Evolutionary conservation across 805 yeast species (phyloP).

Genomic region (Torulaspora quercuum): DNA sequence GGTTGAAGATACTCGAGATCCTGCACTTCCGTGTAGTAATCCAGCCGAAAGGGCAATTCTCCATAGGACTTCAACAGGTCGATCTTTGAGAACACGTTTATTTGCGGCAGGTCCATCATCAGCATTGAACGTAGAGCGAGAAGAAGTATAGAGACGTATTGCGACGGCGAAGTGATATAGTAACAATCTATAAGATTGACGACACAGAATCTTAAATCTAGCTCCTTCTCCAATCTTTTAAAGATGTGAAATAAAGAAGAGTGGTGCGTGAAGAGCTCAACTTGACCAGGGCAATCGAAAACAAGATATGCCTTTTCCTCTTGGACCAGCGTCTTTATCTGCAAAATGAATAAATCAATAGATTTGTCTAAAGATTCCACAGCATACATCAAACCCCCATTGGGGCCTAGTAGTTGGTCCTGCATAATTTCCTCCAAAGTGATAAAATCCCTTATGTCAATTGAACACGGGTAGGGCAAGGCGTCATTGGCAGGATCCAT

Average conservation of each 20-base stretch:
- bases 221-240: conserved; percentile 54
- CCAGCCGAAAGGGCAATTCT: conserved; percentile 72
- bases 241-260: conserved; percentile 68
- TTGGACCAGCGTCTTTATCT: conserved; percentile 53
- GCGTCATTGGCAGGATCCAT: conserved; percentile 89
- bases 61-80: conserved; percentile 79
- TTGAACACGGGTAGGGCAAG: conserved; percentile 63
- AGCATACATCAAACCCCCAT: conserved; percentile 88
- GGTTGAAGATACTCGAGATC: conserved; percentile 71
- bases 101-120: conserved; percentile 87
- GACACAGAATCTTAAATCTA: conserved; percentile 74
- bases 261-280: conserved; percentile 90
- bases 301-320: conserved; percentile 62
- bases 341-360: conserved; percentile 55
- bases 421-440: conserved; percentile 77
- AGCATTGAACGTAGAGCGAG: conserved; percentile 87
- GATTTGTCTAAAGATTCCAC: conserved; percentile 61
- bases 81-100: conserved; percentile 88
- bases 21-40: conserved; percentile 89
- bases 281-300: conserved; percentile 95
- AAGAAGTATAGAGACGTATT: conserved; percentile 76
- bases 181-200: conserved; percentile 82
- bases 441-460: conserved; percentile 75
- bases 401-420: conserved; percentile 70
- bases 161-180: conserved; percentile 81